phyloP scores from a whole-genome alignment of 129 eudicot genomes.

The Tanacetum coccineum region DNA sequence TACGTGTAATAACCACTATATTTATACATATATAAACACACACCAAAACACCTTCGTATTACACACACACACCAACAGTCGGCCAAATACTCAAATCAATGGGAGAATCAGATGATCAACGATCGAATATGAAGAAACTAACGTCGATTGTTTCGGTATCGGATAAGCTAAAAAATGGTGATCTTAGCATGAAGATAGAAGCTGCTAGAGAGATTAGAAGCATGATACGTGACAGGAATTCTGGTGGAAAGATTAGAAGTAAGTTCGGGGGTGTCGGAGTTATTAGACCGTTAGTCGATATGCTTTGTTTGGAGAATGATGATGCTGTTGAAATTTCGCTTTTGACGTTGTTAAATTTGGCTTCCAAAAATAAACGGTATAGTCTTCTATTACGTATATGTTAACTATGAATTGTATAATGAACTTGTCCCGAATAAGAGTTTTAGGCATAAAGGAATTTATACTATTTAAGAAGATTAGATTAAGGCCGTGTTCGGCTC shows the following conservation, averaged over 20 bases:
- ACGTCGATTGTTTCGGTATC: slow-evolving; percentile 33
- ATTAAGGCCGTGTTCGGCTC: too few species aligned
- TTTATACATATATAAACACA: too few species aligned
- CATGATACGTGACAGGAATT: slow-evolving; percentile 40
- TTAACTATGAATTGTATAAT: not conserved
- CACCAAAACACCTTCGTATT: not conserved
- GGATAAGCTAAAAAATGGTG: slow-evolving; percentile 30
- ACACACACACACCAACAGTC: not conserved
- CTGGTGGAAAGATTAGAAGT: slow-evolving; percentile 35
- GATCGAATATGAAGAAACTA: slow-evolving; percentile 24
- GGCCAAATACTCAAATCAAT: not conserved
- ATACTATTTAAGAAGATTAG: too few species aligned
- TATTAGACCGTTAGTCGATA: slow-evolving; percentile 44
- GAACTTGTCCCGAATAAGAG: slow-evolving; percentile 3
- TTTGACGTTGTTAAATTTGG: slow-evolving; percentile 58
- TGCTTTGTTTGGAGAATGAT: slow-evolving; percentile 34
- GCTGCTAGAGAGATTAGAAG: slow-evolving; percentile 51
- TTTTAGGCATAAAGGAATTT: not conserved
- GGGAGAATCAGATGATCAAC: slow-evolving; percentile 11
- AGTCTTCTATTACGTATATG: not conserved
- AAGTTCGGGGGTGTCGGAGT: slow-evolving; percentile 59
- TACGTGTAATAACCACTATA: too few species aligned
- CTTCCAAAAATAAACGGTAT: slow-evolving; percentile 50
- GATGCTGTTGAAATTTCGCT: slow-evolving; percentile 47
- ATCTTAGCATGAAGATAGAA: slow-evolving; percentile 38